phyloP scores from a whole-genome alignment of 169 alveolate species.

The Plasmodium reichenowi region DNA sequence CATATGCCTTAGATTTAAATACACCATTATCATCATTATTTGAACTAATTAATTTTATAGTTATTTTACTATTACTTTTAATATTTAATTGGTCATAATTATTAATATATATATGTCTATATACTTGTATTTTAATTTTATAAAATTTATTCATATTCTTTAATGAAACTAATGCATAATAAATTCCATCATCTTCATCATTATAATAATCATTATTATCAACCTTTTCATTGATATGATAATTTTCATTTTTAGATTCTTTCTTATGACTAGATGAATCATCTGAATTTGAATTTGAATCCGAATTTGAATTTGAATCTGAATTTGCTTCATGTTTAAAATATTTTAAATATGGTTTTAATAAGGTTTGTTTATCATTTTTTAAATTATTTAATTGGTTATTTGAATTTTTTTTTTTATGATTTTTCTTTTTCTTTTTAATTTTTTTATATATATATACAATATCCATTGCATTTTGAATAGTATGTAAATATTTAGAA shows the following conservation, averaged over 20 bases:
- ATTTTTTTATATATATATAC: slow-evolving; percentile 50
- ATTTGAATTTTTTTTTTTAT: slow-evolving; percentile 2
- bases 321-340: slow-evolving; percentile 54
- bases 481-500: slow-evolving; percentile 46
- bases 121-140: slow-evolving; percentile 70
- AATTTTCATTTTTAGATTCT: slow-evolving; percentile 72
- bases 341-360: slow-evolving; percentile 57
- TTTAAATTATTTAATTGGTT: slow-evolving; percentile 3
- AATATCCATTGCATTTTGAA: slow-evolving; percentile 69
- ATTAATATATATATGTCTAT: slow-evolving; percentile 55
- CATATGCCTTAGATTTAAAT: slow-evolving; percentile 73
- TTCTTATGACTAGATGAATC: no score
- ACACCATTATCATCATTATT: slow-evolving; percentile 61
- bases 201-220: slow-evolving; percentile 75
- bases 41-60: slow-evolving; percentile 79
- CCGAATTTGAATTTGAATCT: slow-evolving; percentile 52
- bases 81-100: slow-evolving; percentile 75
- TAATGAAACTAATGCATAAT: slow-evolving; percentile 69
- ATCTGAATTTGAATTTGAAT: slow-evolving; percentile 35
- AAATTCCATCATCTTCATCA: slow-evolving; percentile 78
- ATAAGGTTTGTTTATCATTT: slow-evolving; percentile 31
- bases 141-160: slow-evolving; percentile 77
- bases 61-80: slow-evolving; percentile 75
- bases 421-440: slow-evolving; percentile 23
- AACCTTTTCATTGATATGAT: slow-evolving; percentile 53